Conservation (phyloP, 2,329 filamentous ascomycete species). For the Cylindrodendrum hubeiense region DNA sequence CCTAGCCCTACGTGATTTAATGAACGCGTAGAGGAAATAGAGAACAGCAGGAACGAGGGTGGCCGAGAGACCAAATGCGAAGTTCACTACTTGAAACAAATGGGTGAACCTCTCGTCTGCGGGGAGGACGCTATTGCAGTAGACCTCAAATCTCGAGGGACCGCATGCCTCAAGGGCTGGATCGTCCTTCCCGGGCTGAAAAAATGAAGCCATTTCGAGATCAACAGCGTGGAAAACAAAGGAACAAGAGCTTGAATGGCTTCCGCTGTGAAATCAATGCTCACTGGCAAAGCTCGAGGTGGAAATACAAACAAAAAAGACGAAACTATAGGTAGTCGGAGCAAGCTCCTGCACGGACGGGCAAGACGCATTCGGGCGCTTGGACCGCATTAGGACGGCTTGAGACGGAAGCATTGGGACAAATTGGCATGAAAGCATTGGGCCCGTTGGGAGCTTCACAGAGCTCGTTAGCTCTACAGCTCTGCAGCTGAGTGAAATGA, state of each 20-base stretch:
- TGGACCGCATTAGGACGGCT: too few species aligned
- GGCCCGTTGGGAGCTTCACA: too few species aligned
- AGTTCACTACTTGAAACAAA: slow-evolving; percentile 15
- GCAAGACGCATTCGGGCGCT: too few species aligned
- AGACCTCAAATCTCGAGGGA: slow-evolving; percentile 7
- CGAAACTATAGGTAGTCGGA: too few species aligned
- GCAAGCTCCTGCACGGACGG: not conserved
- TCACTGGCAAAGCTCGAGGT: not conserved
- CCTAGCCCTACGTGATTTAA: not conserved
- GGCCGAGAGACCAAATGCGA: slow-evolving; percentile 8
- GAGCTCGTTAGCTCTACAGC: too few species aligned
- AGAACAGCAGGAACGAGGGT: slow-evolving; percentile 12
- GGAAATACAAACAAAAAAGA: not conserved
- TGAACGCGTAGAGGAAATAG: slow-evolving; percentile 1
- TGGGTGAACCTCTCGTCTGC: not conserved
- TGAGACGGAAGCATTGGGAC: too few species aligned
- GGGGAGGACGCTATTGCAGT: slow-evolving; percentile 20
- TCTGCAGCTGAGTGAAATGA: not conserved
- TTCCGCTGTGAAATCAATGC: slow-evolving; percentile 8
- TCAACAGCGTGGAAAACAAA: not conserved
- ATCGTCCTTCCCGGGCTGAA: slow-evolving; percentile 22
- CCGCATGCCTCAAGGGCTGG: slow-evolving; percentile 11
- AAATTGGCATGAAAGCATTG: too few species aligned
- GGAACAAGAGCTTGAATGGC: slow-evolving; percentile 5
- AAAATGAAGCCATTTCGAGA: slow-evolving; percentile 21